Evolutionary conservation across 129 eudicot genomes (phyloP), one percentile per base, ranked within the genome.

Genomic region (Escallonia herrerae): DNA sequence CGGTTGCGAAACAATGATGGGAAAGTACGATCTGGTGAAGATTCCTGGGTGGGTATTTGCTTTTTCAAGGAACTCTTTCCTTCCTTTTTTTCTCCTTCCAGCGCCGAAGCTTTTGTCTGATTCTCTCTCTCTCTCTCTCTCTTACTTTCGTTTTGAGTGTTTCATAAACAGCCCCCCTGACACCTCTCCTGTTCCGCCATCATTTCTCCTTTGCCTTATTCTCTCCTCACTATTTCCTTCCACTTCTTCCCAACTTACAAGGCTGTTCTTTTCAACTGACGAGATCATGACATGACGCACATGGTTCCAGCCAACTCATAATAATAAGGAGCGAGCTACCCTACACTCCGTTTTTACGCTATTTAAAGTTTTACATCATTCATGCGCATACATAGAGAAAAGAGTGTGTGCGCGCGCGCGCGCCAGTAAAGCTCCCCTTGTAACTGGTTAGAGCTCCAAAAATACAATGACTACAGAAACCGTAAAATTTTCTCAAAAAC

Each of bases 1-100:
- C 72, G 67, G 71, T 42, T 43, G 77, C 42, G 77, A 65, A 74
- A 74, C 76, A 79, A 73, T 77, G 51, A 69, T 79, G 71, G 44
- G 50, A 67, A 67, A 72, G 71, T 56, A 54, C 47, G 58, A 11
- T 43, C 37, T 60, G 56, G 10, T 50, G 38, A 22, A 76, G 76
- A 76, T 64, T 76, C 80, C 50, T 76, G 69, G 71, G 66, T 22
- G 33, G 33, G 33, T 22, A 33, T 54, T 68, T 63, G 5, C 43
- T 75, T 57, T n/a, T 56, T 50, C 40, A 37, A 59, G 33, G 33
- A 1, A 22, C 33, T 22, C 33, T 22, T 22, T 22, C 33, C 33
- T 1, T 22, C 33, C 33, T 22, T 22, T n/a, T n/a, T 22, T 22
- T 22, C 33, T 22, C 33, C 9, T 45, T 5, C 49, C 49, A 45